These are phyloP conservation scores for Epithele typhae DNA, from an alignment of 768 basidiomycete genomes.

Conservation along the genomic window DNA sequence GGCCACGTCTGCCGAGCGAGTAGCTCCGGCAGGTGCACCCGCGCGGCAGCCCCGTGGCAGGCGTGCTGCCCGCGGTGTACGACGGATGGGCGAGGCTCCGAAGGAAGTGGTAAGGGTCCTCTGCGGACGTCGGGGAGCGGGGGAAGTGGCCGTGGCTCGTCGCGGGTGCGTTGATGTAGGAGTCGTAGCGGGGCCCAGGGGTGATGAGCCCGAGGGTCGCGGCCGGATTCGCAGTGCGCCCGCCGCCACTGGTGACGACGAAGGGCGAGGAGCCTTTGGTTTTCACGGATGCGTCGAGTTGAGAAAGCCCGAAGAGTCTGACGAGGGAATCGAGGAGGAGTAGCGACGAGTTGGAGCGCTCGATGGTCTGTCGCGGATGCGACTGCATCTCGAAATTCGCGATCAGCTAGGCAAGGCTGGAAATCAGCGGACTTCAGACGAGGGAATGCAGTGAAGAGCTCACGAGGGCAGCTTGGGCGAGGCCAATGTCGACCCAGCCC, in stretches of 20 bases:
- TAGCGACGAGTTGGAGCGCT: slow-evolving; percentile 5
- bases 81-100: too few relatives aligned
- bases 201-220: too few relatives aligned
- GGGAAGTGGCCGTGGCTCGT: too few relatives aligned
- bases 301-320: slow-evolving; percentile 32
- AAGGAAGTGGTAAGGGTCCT: too few relatives aligned
- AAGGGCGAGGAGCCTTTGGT: slow-evolving; percentile 39
- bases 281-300: slow-evolving; percentile 30
- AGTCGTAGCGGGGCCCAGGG: too few relatives aligned
- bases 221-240: neutral
- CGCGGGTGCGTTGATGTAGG: too few relatives aligned
- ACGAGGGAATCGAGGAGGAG: slow-evolving; percentile 11
- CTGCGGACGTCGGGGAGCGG: too few relatives aligned
- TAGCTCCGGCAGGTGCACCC: slow-evolving; percentile 5
- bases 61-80: too few relatives aligned
- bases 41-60: neutral
- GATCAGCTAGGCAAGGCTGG: slow-evolving; percentile 6
- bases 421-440: too few relatives aligned
- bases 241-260: neutral
- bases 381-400: slow-evolving; percentile 12
- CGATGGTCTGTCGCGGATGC: slow-evolving; percentile 1
- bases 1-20: slow-evolving; percentile 6
- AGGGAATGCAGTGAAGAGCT: too few relatives aligned
- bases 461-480: slow-evolving; percentile 11
- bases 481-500: slow-evolving; percentile 36